Evolutionary conservation across 2,329 filamentous ascomycete species (phyloP), one percentile per base, ranked within the genome.

Genomic region (Didymella sp.): DNA sequence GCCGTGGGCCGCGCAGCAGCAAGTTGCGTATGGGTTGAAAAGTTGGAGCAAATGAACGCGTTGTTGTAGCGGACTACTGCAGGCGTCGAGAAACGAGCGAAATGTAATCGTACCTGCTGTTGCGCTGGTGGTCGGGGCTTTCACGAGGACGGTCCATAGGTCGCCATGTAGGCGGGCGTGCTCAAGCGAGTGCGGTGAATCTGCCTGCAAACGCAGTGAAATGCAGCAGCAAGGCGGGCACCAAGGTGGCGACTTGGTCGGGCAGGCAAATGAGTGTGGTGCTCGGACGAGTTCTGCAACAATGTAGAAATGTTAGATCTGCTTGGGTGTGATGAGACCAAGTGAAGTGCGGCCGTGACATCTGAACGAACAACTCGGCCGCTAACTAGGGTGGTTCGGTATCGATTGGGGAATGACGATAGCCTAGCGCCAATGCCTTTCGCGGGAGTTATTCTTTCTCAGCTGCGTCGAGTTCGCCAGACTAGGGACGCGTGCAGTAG

Each of bases 131-230:
- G 52, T 63, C 54, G 64, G 57, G 59, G 57, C 66, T 67, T 67
- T 68, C 56, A 68, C 64, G 63, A 68, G 56, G 54, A 62, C 62
- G 66, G 61, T 68, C 66, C 69, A 72, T 64, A 69, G 64, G 67
- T 67, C 69, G 74, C 74, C 73, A 75, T 76, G 72, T 41, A 41
- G 71, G 73, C 71, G 69, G 67, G 49, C 37, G 48, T 52, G 69
- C 66, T 66, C 66, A 70, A 73, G 73, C 70, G 73, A 73, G 64
- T 69, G 70, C 63, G 63, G 71, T 66, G 62, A 58, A 40, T 49
- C 43, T 44, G 49, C 25, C 43, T 48, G 48, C 43, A 69, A 62
- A 64, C 58, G 62, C 61, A 59, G 52, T 51, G 48, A 53, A 55
- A 41, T 44, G 54, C 54, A 44, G 54, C 35, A 21, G 37, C 42